phyloP scores from a whole-genome alignment of 163 green algal genomes.

The Chlorella variabilis region DNA sequence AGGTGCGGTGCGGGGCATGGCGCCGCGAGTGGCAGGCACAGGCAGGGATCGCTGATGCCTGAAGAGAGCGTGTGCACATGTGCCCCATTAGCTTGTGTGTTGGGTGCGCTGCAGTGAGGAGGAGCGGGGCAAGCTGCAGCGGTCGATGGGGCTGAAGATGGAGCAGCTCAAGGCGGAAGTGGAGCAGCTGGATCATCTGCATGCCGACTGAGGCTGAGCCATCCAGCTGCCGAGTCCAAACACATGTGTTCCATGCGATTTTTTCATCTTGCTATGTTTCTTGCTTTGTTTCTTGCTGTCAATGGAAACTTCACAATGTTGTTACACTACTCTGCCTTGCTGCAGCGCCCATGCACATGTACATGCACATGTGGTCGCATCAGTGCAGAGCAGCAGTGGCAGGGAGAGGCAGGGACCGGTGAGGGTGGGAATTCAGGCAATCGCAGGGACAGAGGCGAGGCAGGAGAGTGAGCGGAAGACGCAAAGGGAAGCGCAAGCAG shows the following conservation, averaged over 20 bases:
- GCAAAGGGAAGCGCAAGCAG: conserved; percentile 6
- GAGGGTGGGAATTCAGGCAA: background rate
- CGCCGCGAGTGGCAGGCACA: background rate
- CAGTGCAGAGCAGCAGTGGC: background rate
- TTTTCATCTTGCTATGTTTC: too few relatives aligned
- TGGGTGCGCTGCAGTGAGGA: conserved; percentile 38
- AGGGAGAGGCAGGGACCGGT: background rate
- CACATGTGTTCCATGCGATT: too few relatives aligned
- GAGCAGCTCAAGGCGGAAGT: conserved; percentile 89
- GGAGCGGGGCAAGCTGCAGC: conserved; percentile 69
- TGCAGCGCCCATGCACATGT: too few relatives aligned
- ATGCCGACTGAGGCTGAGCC: conserved; percentile 33
- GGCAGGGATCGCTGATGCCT: background rate
- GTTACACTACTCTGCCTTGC: too few relatives aligned
- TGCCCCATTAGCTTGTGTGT: background rate
- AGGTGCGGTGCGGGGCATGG: background rate
- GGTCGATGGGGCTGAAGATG: conserved; percentile 88
- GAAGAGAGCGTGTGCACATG: background rate
- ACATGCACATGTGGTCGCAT: too few relatives aligned
- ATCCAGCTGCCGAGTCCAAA: too few relatives aligned
- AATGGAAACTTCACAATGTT: too few relatives aligned
- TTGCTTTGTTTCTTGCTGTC: too few relatives aligned
- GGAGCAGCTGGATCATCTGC: conserved; percentile 65
- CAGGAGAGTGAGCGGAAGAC: background rate
- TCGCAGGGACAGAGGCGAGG: background rate